phyloP scores from a whole-genome alignment of 2,329 filamentous ascomycete species.

The Sclerotinia trifoliorum region DNA sequence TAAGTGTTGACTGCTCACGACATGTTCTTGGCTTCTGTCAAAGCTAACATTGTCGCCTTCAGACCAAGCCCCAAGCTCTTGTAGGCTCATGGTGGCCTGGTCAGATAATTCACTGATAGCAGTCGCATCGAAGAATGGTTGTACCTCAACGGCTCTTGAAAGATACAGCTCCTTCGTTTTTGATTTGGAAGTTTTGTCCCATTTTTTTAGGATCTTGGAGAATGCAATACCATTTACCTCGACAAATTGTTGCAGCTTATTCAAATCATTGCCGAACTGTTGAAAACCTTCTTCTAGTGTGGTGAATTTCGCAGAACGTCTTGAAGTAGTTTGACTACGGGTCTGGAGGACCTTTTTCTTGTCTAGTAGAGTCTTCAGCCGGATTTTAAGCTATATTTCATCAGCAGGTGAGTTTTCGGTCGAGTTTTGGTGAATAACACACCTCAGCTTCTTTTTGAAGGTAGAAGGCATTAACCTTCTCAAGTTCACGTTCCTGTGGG shows the following conservation, averaged over 20 bases:
- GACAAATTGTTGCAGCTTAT: constrained; percentile 98
- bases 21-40: constrained; percentile 58
- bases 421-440: constrained; percentile 39
- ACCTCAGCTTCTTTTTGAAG: constrained; percentile 98
- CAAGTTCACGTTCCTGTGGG: constrained; percentile 85
- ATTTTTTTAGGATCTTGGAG: constrained; percentile 99
- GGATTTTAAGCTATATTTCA: constrained; percentile 74
- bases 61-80: constrained; percentile 94
- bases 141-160: constrained; percentile 91
- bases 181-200: constrained; percentile 99
- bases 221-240: constrained; percentile 97
- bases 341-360: constrained; percentile 92
- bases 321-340: constrained; percentile 71
- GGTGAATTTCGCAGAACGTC: constrained; percentile 89
- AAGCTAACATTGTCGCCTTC: constrained; percentile 93
- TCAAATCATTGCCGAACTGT: constrained; percentile 93
- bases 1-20: constrained; percentile 64
- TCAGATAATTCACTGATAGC: constrained; percentile 97
- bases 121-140: constrained; percentile 96
- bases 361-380: constrained; percentile 86
- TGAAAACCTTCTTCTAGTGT: constrained; percentile 95
- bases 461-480: constrained; percentile 98
- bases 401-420: constrained; percentile 1
- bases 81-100: constrained; percentile 90
- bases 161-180: constrained; percentile 98